These are phyloP conservation scores for Atkinsonella texensis DNA, from an alignment of 2,329 filamentous ascomycete genomes.

Conservation along the genomic window DNA sequence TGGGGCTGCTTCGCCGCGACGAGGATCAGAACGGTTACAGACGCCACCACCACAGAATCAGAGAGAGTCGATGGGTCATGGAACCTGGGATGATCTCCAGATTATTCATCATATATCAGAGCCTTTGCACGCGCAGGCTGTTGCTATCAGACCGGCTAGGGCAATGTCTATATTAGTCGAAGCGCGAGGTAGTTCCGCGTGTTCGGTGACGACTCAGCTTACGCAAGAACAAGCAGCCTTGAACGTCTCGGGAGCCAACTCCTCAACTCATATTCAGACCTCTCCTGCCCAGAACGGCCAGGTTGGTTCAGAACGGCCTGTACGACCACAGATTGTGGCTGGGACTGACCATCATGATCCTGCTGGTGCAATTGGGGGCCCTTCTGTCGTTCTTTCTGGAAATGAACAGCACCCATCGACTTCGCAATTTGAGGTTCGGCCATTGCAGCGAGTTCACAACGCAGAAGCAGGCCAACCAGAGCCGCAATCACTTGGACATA, in stretches of 20 bases:
- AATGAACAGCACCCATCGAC: not conserved
- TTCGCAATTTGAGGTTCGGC: not conserved
- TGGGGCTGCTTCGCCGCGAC: too few relatives aligned
- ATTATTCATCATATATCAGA: not conserved
- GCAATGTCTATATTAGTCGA: conserved; percentile 6
- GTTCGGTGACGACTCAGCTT: not conserved
- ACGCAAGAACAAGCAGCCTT: not conserved
- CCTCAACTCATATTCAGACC: not conserved
- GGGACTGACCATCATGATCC: not conserved
- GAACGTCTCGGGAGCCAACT: not conserved
- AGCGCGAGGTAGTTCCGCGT: not conserved
- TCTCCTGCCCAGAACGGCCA: not conserved
- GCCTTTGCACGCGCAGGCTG: not conserved
- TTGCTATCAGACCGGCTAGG: conserved; percentile 3
- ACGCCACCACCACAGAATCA: not conserved
- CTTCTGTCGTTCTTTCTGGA: not conserved
- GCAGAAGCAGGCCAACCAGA: not conserved
- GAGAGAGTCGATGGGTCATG: not conserved
- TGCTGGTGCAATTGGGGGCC: not conserved
- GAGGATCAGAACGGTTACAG: not conserved
- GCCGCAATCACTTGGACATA: not conserved
- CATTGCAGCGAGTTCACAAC: not conserved
- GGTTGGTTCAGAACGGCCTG: not conserved
- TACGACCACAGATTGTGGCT: not conserved
- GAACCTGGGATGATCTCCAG: too few relatives aligned